A percentile compares a stretch with the other conserved stretches of the same genome.
Conservation (phyloP, 257 asterid species). For the Schizonepeta tenuifolia region DNA sequence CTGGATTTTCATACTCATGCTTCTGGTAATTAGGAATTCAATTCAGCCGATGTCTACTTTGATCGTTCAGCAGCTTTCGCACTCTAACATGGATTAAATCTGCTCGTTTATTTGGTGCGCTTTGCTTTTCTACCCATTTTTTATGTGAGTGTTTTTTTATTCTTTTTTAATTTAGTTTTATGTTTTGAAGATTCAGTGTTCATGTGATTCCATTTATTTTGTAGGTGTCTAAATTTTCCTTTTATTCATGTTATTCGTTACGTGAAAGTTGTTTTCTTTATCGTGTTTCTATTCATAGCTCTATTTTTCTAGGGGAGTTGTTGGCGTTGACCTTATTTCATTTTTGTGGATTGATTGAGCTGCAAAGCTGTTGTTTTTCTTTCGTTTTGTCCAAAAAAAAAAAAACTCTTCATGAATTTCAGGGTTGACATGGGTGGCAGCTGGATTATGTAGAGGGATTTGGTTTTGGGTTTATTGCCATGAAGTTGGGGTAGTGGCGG, state of each 20-base stretch:
- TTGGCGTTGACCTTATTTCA: constrained; percentile 26
- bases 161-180: background rate
- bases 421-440: background rate
- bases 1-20: constrained; percentile 17
- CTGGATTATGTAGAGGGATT: background rate
- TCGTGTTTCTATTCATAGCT: background rate
- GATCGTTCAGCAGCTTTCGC: constrained; percentile 37
- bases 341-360: constrained; percentile 14
- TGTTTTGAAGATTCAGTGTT: background rate
- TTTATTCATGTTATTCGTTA: background rate
- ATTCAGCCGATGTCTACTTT: constrained; percentile 26
- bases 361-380: background rate
- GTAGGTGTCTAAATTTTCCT: background rate
- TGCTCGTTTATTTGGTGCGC: constrained; percentile 31
- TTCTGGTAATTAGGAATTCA: constrained; percentile 16
- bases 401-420: no score
- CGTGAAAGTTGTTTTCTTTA: background rate
- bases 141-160: background rate
- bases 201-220: background rate
- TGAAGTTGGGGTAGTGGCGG: background rate
- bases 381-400: no score
- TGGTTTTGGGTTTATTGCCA: background rate
- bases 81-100: constrained; percentile 49
- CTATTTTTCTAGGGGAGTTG: constrained; percentile 8
- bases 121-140: background rate